A percentile compares a stretch with the other conserved stretches of the same genome.
Evolutionary conservation across 805 yeast species (phyloP).

Genomic region (Tanozyma kutaoensis): DNA sequence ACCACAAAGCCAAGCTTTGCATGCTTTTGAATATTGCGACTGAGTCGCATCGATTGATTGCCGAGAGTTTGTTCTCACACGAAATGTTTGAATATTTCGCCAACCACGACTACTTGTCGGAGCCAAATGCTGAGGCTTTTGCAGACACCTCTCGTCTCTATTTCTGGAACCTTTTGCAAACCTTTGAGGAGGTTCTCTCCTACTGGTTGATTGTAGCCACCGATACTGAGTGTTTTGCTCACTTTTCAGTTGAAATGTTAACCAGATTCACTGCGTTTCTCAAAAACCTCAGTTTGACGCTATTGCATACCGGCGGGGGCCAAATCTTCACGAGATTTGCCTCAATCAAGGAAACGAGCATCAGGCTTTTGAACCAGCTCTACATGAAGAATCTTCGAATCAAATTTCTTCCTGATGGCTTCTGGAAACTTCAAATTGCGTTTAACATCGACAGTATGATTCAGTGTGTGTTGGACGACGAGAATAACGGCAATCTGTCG

Average conservation of each 20-base stretch:
- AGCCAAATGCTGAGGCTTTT: background rate
- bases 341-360: slow-evolving; percentile 18
- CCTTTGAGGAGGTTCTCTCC: slow-evolving; percentile 50
- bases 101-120: slow-evolving; percentile 1
- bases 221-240: slow-evolving; percentile 47
- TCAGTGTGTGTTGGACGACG: slow-evolving; percentile 27
- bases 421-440: slow-evolving; percentile 37
- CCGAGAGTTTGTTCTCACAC: slow-evolving; percentile 10
- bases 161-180: slow-evolving; percentile 26
- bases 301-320: too few species aligned
- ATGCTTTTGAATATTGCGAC: slow-evolving; percentile 30
- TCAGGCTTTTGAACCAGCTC: slow-evolving; percentile 49
- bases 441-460: slow-evolving; percentile 25
- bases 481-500: slow-evolving; percentile 12
- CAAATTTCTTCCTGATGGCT: slow-evolving; percentile 28
- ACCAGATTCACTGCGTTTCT: slow-evolving; percentile 31
- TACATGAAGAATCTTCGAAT: slow-evolving; percentile 56
- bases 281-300: slow-evolving; percentile 33
- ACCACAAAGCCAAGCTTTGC: slow-evolving; percentile 21
- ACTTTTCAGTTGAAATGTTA: slow-evolving; percentile 24
- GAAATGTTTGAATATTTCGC: slow-evolving; percentile 3
- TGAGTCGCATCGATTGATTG: slow-evolving; percentile 19
- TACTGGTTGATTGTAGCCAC: slow-evolving; percentile 56
- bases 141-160: background rate
- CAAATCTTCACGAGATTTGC: slow-evolving; percentile 19